Evolutionary conservation across 2,329 filamentous ascomycete genomes (phyloP).

Genomic region (Chaetoscypha palmicola): DNA sequence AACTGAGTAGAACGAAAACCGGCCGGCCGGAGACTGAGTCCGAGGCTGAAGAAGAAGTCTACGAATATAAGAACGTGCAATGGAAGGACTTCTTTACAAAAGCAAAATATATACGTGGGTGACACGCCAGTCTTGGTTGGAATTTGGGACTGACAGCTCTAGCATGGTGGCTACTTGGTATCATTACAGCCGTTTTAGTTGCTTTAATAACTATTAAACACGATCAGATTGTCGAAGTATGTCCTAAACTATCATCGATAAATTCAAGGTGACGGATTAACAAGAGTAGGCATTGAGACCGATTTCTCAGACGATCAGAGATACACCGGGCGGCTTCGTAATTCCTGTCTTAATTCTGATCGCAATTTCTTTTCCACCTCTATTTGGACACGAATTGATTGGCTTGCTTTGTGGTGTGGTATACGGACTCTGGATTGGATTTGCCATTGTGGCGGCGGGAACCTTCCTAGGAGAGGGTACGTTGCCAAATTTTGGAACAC

Average conservation of each 20-base stretch:
- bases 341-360: conserved; percentile 36
- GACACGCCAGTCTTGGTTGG: background rate
- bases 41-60: conserved; percentile 21
- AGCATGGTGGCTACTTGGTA: conserved; percentile 29
- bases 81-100: conserved; percentile 33
- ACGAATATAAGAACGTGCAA: conserved; percentile 32
- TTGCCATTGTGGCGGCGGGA: conserved; percentile 35
- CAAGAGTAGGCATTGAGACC: conserved; percentile 30
- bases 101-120: conserved; percentile 31
- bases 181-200: conserved; percentile 29
- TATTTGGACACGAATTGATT: conserved; percentile 38
- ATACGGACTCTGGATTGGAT: conserved; percentile 37
- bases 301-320: conserved; percentile 33
- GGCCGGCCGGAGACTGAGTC: background rate
- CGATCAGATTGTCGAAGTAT: conserved; percentile 33
- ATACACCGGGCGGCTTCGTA: conserved; percentile 34
- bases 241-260: conserved; percentile 1
- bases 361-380: conserved; percentile 36
- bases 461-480: conserved; percentile 37
- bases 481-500: conserved; percentile 2
- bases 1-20: background rate
- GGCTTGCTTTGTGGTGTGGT: conserved; percentile 37
- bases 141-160: conserved; percentile 4
- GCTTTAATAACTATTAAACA: conserved; percentile 34
- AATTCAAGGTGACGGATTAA: background rate